Evolutionary conservation across 116 monocot species (phyloP), one percentile per base, ranked within the genome.

Genomic region (Thalassia testudinum): DNA sequence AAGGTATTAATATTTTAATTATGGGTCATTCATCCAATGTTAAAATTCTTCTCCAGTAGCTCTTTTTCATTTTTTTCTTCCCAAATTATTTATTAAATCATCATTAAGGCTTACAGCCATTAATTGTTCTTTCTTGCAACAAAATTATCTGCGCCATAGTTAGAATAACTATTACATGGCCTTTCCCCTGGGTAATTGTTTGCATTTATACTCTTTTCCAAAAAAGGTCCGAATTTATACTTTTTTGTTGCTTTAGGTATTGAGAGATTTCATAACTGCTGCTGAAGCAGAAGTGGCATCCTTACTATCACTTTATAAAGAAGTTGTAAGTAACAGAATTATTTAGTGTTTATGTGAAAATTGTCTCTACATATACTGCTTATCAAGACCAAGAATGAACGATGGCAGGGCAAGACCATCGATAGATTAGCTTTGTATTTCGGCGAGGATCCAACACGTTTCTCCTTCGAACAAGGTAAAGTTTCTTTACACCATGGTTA

Each of bases 381-480:
- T 16, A 45, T 20, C 2, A 45, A 20, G 2, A 45, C 5, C 4
- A 15, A n/a, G 45, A 5, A 5, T n/a, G 13, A 24, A 43, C 24
- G 15, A 22, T 23, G 12, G 20, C 76, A 95, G 95, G 85, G 78
- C 37, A 71, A 66, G 66, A 85, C 76, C 73, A 76, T 83, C 38
- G 84, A 85, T 70, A 79, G 64, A 57, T 73, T 95, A 48, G 67
- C 67, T 12, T 19, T 76, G 20, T 95, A 95, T 66, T 95, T 95
- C 56, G 88, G 93, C 47, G 93, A 93, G 66, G 93, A 93, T 65
- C 87, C 93, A 64, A 61, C 72, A 1, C 79, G 77, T 24, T 88
- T 78, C 54, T 76, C 95, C 56, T 85, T 88, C 60, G 95, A 95
- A 70, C 81, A 95, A 85, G 95, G 89, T 85, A 79, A n/a, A 42